Evolutionary conservation across 768 basidiomycete species (phyloP), one percentile per base, ranked within the genome.

Genomic region (Fibroporia radiculosa): DNA sequence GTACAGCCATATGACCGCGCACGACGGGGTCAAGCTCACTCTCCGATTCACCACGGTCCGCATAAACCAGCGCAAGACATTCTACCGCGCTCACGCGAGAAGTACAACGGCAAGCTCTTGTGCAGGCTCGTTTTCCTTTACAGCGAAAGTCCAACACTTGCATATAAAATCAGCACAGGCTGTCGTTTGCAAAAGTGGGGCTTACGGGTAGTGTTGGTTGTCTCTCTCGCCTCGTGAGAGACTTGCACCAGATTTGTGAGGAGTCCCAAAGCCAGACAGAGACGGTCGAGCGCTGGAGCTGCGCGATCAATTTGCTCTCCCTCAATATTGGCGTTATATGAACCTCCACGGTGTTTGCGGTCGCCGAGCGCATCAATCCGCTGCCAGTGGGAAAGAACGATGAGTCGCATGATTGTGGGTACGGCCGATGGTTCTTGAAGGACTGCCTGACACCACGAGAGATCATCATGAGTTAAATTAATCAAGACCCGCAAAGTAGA

Each of bases 161-260:
- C n/a, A n/a, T n/a, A 52, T 35, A 18, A 42, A 38, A 12, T 8
- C 18, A 18, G 12, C 29, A 6, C 18, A 51, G 26, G 40, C n/a
- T 35, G 36, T 33, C 5, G 39, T 27, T 41, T 20, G 14, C 23
- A 16, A 19, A 29, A 27, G n/a, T n/a, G 27, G 36, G 1, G 61
- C 79, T 49, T 57, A 84, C 84, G 64, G 29, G 67, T 73, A 11
- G 69, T 65, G 32, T 73, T 69, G 7, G 78, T 58, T 2, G 66
- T 52, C 28, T 68, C 59, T 34, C 75, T 76, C 8, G 72, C 70
- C n/a, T 62, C 66, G 0, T 71, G 68, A n/a, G 71, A 65, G 4
- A 66, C 66, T 55, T 88, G 83, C 0, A 86, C 77, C 33, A 90
- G 65, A 59, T 89, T 90, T 42, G 85, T 86, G 31, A 90, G 64